These are phyloP conservation scores for Rhodotorula sp. DNA, from an alignment of 1,284 basidiomycete genomes.

Conservation along the genomic window DNA sequence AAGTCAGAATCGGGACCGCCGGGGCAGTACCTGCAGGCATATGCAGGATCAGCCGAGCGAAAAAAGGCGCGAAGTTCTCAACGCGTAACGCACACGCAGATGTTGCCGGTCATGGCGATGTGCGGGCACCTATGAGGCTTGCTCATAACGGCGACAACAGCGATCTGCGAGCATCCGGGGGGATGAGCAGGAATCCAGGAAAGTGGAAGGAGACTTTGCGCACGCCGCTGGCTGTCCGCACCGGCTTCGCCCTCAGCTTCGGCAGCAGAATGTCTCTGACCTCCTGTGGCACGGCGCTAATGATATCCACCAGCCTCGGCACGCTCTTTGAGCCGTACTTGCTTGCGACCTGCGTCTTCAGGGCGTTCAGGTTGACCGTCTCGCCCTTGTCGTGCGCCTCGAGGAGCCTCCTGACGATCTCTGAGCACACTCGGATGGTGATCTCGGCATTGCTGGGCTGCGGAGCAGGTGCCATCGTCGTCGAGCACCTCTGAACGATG, in stretches of 20 bases:
- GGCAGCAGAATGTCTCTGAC: conserved; percentile 89
- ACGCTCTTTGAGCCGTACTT: conserved; percentile 82
- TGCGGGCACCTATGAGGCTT: conserved; percentile 99
- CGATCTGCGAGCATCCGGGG: conserved; percentile 62
- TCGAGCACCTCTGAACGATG: background rate
- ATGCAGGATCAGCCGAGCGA: background rate
- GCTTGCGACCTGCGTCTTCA: conserved; percentile 85
- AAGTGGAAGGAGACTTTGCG: conserved; percentile 43
- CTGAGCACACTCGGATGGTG: conserved; percentile 86
- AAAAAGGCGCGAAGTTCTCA: background rate
- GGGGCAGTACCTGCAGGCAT: conserved; percentile 78
- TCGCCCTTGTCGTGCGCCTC: conserved; percentile 72
- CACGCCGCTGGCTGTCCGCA: conserved; percentile 95
- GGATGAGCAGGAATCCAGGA: background rate
- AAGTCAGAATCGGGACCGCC: conserved; percentile 99
- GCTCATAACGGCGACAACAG: conserved; percentile 99
- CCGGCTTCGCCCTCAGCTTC: conserved; percentile 88
- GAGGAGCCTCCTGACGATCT: conserved; percentile 91
- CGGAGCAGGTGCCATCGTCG: too few species aligned
- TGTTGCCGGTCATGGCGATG: conserved; percentile 99
- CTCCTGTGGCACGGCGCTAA: conserved; percentile 96
- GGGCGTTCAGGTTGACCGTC: conserved; percentile 76
- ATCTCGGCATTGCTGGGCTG: conserved; percentile 63
- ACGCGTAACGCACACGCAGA: conserved; percentile 78
- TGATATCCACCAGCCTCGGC: conserved; percentile 93